These are phyloP conservation scores for Paramecium octaurelia DNA, from an alignment of 73 alveolate species.

Conservation along the genomic window DNA sequence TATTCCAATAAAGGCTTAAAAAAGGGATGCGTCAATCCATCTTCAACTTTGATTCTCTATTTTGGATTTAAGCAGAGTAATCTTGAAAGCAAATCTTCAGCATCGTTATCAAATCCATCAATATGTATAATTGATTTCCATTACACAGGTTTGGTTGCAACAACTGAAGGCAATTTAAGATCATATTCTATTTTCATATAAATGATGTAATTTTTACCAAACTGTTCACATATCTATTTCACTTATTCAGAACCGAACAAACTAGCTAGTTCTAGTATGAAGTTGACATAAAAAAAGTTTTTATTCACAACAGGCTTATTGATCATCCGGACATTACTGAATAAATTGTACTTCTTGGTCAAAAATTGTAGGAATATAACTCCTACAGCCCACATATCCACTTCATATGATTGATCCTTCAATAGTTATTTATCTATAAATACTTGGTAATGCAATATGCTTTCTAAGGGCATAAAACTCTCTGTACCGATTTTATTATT, in stretches of 20 bases:
- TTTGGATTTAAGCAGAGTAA: slow-evolving; percentile 71
- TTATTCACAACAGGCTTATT: slow-evolving; percentile 75
- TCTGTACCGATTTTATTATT: slow-evolving; percentile 91
- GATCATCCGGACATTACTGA: slow-evolving; percentile 64
- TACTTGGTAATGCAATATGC: slow-evolving; percentile 74
- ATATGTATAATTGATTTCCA: slow-evolving; percentile 71
- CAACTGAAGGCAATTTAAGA: slow-evolving; percentile 69
- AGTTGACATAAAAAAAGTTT: slow-evolving; percentile 72
- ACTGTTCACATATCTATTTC: slow-evolving; percentile 59
- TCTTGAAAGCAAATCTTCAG: slow-evolving; percentile 70
- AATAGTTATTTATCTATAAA: neutral
- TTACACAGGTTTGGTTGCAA: slow-evolving; percentile 66
- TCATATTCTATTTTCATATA: slow-evolving; percentile 70
- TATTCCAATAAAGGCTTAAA: slow-evolving; percentile 47
- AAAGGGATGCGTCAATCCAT: slow-evolving; percentile 69
- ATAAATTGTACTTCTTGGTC: slow-evolving; percentile 85
- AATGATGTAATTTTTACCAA: neutral
- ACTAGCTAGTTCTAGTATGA: slow-evolving; percentile 70
- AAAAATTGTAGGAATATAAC: slow-evolving; percentile 86
- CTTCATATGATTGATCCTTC: slow-evolving; percentile 79
- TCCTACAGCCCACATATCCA: slow-evolving; percentile 97
- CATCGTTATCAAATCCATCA: slow-evolving; percentile 59
- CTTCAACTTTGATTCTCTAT: slow-evolving; percentile 72
- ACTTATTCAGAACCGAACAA: slow-evolving; percentile 78
- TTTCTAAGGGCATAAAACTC: slow-evolving; percentile 95